phyloP scores from a whole-genome alignment of 2,329 filamentous ascomycete genomes.

The Ophiostoma pallidulum region DNA sequence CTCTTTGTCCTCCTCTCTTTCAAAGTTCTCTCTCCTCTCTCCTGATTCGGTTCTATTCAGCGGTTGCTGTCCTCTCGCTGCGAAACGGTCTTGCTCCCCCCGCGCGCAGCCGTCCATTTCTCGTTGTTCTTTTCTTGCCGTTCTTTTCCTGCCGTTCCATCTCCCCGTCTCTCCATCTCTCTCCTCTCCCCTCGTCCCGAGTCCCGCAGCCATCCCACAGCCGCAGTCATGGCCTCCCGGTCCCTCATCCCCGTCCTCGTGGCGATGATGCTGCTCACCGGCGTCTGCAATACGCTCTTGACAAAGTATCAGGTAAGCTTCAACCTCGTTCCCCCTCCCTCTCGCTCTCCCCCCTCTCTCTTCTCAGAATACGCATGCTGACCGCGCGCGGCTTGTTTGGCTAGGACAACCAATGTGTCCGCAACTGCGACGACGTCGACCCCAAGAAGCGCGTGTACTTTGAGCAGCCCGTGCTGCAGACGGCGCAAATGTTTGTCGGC shows the following conservation, averaged over 20 bases:
- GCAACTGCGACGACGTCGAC: slow-evolving; percentile 68
- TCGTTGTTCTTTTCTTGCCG: not conserved
- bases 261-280: slow-evolving; percentile 92
- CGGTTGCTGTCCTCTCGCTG: not conserved
- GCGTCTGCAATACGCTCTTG: slow-evolving; percentile 91
- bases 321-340: not conserved
- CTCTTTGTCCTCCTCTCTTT: too few relatives aligned
- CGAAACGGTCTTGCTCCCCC: not conserved
- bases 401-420: slow-evolving; percentile 95
- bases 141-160: not conserved
- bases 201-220: not conserved
- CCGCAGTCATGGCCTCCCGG: slow-evolving; percentile 54
- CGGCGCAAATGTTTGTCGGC: slow-evolving; percentile 95
- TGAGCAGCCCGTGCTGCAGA: slow-evolving; percentile 93
- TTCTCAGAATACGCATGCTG: not conserved
- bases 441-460: slow-evolving; percentile 62
- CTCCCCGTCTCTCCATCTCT: not conserved
- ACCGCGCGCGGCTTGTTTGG: not conserved
- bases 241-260: slow-evolving; percentile 75
- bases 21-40: not conserved
- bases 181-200: too few relatives aligned
- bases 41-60: not conserved
- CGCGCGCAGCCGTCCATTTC: too few relatives aligned
- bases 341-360: not conserved
- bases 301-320: slow-evolving; percentile 81